Percentiles rank a stretch among this genome's conserved stretches.
phyloP scores from a whole-genome alignment of 768 basidiomycete species.

The Artomyces pyxidatus region DNA sequence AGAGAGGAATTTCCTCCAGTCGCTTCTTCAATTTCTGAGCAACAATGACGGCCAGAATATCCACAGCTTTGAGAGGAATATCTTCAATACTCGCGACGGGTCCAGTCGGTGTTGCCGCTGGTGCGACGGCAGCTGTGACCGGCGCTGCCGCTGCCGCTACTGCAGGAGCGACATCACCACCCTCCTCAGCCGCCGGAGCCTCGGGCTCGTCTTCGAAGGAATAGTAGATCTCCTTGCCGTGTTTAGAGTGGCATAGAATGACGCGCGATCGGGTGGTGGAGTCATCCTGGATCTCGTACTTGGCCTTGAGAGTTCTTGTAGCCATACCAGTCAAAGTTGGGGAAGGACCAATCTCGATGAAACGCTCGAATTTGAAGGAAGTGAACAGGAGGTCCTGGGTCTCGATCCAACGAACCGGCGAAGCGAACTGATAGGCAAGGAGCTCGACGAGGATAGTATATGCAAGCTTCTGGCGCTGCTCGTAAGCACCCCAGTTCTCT shows the following conservation, averaged over 20 bases:
- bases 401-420: conserved; percentile 98
- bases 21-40: conserved; percentile 98
- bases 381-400: conserved; percentile 94
- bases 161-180: conserved; percentile 24
- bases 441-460: conserved; percentile 96
- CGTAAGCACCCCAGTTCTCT: conserved; percentile 74
- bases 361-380: conserved; percentile 79
- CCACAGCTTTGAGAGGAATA: conserved; percentile 83
- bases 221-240: conserved; percentile 96
- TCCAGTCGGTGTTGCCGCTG: conserved; percentile 33
- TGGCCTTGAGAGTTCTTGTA: conserved; percentile 79
- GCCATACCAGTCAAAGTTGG: conserved; percentile 97
- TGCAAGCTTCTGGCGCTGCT: conserved; percentile 87
- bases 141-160: conserved; percentile 27
- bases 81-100: conserved; percentile 70
- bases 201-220: conserved; percentile 82
- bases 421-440: conserved; percentile 96
- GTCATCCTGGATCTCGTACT: conserved; percentile 88
- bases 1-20: conserved; percentile 78
- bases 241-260: conserved; percentile 92
- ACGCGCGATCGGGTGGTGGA: conserved; percentile 69
- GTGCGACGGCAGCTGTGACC: conserved; percentile 30
- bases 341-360: conserved; percentile 94
- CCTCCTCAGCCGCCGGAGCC: conserved; percentile 26
- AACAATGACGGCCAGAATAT: conserved; percentile 80